Percentiles rank a stretch among this genome's conserved stretches.
Conservation (phyloP, 176 grass and related monocot species). For the Phoenix roebelenii region DNA sequence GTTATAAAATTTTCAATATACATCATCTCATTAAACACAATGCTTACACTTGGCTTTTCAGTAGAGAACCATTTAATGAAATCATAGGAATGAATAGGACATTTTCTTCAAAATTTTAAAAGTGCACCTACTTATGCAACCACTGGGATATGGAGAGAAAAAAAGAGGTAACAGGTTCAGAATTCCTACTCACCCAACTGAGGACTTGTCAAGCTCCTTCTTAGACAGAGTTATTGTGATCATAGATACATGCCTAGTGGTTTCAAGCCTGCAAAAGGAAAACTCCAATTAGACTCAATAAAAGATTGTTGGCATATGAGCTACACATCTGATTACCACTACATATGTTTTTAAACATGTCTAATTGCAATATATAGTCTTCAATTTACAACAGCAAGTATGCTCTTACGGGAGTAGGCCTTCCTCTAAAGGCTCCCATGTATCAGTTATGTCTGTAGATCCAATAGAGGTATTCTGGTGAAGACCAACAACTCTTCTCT, state of each 20-base stretch:
- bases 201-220: slow-evolving; percentile 66
- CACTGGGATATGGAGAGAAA: no score
- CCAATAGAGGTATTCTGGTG: slow-evolving; percentile 72
- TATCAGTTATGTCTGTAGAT: slow-evolving; percentile 99
- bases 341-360: not conserved
- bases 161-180: no score
- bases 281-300: not conserved
- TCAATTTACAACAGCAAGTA: slow-evolving; percentile 1
- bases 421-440: slow-evolving; percentile 97
- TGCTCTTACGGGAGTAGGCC: slow-evolving; percentile 84
- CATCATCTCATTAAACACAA: no score
- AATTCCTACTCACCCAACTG: slow-evolving; percentile 45
- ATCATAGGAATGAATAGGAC: no score
- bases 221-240: slow-evolving; percentile 84
- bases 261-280: slow-evolving; percentile 60
- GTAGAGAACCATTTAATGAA: no score
- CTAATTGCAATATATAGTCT: not conserved
- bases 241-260: slow-evolving; percentile 93
- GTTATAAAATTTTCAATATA: no score
- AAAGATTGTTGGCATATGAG: not conserved
- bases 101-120: no score
- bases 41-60: no score
- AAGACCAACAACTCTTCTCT: slow-evolving; percentile 97
- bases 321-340: not conserved
- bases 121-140: no score